Percentiles rank a stretch among this genome's conserved stretches.
Conservation (phyloP, 2,329 filamentous ascomycete species). For the Colletotrichum sp. region DNA sequence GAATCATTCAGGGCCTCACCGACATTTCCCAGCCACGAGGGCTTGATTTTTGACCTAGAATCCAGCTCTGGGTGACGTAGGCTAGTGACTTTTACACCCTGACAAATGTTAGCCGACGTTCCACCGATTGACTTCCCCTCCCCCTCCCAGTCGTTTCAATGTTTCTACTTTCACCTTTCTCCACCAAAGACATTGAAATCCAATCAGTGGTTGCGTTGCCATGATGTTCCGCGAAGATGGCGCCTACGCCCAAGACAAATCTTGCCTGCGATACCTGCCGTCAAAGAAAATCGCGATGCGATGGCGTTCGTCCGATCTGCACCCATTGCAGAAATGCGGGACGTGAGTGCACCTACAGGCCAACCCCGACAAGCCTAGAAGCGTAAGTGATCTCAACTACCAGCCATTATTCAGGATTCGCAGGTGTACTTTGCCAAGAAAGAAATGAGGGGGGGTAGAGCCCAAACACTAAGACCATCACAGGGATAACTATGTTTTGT, state of each 20-base stretch:
- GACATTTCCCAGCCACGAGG: not conserved
- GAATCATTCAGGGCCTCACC: not conserved
- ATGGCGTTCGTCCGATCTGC: constrained; percentile 1
- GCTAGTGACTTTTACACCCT: not conserved
- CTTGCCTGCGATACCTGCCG: constrained; percentile 13
- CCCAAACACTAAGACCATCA: not conserved
- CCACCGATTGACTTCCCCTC: not conserved
- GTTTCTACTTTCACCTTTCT: not conserved
- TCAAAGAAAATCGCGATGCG: constrained; percentile 5
- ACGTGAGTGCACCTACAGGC: not conserved
- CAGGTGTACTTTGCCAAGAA: not conserved
- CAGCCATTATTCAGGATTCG: not conserved
- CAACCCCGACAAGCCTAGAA: constrained; percentile 10
- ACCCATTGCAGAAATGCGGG: constrained; percentile 1
- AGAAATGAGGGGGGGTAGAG: not conserved
- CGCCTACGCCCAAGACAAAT: not conserved
- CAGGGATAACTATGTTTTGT: not conserved
- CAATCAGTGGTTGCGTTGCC: not conserved
- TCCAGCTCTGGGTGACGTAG: not conserved
- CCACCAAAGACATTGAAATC: not conserved
- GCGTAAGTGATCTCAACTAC: not conserved
- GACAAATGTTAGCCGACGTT: not conserved
- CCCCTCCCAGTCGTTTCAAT: not conserved
- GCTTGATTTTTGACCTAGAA: not conserved
- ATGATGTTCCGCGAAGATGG: not conserved